Evolutionary conservation across 208 protist genomes (phyloP).

Genomic region (Leishmania tarentolae): DNA sequence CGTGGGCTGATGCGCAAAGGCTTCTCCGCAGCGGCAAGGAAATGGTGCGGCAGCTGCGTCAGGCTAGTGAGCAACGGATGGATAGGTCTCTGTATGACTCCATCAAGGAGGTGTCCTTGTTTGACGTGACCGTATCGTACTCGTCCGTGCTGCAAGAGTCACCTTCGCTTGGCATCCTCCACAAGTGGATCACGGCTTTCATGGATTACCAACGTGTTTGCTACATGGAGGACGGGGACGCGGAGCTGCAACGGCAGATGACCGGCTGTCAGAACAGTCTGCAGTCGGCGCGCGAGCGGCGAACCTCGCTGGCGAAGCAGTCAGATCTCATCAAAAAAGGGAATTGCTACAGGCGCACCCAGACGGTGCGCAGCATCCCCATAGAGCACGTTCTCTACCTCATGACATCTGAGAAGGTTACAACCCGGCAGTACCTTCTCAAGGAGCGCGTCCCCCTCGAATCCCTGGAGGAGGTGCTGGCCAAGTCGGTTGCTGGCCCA

Average conservation of each 20-base stretch:
- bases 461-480: slow-evolving; percentile 15
- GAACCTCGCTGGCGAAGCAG: slow-evolving; percentile 33
- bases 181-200: slow-evolving; percentile 65
- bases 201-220: slow-evolving; percentile 46
- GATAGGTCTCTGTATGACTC: slow-evolving; percentile 15
- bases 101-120: slow-evolving; percentile 12
- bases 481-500: neutral
- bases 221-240: slow-evolving; percentile 35
- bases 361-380: slow-evolving; percentile 28
- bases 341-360: slow-evolving; percentile 28
- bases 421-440: slow-evolving; percentile 28
- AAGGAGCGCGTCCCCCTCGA: slow-evolving; percentile 17
- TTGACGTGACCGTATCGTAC: slow-evolving; percentile 20
- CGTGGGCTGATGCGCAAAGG: slow-evolving; percentile 25
- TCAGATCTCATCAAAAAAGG: slow-evolving; percentile 29
- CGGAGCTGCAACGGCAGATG: slow-evolving; percentile 47
- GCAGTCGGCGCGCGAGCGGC: slow-evolving; percentile 27
- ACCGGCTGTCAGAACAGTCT: slow-evolving; percentile 33
- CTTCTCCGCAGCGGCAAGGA: slow-evolving; percentile 19
- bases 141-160: slow-evolving; percentile 23
- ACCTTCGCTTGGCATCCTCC: slow-evolving; percentile 30
- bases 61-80: slow-evolving; percentile 20
- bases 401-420: slow-evolving; percentile 34
- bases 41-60: slow-evolving; percentile 11
- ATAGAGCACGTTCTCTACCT: slow-evolving; percentile 31